phyloP scores from a whole-genome alignment of 306 rosid species.

The Prunus fruticosa region DNA sequence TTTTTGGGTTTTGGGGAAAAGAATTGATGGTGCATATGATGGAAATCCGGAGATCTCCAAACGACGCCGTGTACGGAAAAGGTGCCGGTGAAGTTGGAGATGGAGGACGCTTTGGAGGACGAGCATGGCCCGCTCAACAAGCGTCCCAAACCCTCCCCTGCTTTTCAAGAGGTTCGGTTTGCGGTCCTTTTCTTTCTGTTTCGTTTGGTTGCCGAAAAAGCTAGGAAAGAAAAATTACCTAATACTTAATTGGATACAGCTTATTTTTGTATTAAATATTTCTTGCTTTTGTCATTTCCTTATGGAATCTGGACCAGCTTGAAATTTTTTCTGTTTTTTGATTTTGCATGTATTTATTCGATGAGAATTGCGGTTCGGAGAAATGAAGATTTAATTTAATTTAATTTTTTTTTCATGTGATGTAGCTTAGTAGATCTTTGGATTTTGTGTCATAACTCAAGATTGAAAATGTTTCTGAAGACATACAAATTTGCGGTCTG shows the following conservation, averaged over 20 bases:
- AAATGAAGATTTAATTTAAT: neutral
- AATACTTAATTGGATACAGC: too few relatives aligned
- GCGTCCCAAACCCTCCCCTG: slow-evolving; percentile 56
- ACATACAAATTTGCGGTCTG: neutral
- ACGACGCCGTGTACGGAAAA: slow-evolving; percentile 38
- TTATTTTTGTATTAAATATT: neutral
- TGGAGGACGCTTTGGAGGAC: slow-evolving; percentile 66
- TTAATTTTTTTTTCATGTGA: neutral
- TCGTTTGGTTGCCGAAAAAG: neutral
- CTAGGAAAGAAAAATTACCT: too few relatives aligned
- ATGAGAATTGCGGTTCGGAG: neutral
- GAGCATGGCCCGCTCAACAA: slow-evolving; percentile 55
- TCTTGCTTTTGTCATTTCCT: neutral
- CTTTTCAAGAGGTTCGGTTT: slow-evolving; percentile 44
- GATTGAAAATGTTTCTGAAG: neutral
- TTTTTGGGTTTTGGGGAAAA: neutral
- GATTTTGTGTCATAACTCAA: neutral
- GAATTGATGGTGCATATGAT: slow-evolving; percentile 56
- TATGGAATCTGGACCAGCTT: neutral
- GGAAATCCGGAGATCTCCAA: slow-evolving; percentile 49
- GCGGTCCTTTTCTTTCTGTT: neutral
- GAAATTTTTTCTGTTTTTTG: neutral
- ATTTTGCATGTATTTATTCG: neutral
- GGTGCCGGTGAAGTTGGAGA: slow-evolving; percentile 64
- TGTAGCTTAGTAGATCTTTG: neutral